Percentiles rank a stretch among this genome's conserved stretches.
Evolutionary conservation across 1,139 yeast species (phyloP).

Genomic region (Geotrichum citri-aurantii): DNA sequence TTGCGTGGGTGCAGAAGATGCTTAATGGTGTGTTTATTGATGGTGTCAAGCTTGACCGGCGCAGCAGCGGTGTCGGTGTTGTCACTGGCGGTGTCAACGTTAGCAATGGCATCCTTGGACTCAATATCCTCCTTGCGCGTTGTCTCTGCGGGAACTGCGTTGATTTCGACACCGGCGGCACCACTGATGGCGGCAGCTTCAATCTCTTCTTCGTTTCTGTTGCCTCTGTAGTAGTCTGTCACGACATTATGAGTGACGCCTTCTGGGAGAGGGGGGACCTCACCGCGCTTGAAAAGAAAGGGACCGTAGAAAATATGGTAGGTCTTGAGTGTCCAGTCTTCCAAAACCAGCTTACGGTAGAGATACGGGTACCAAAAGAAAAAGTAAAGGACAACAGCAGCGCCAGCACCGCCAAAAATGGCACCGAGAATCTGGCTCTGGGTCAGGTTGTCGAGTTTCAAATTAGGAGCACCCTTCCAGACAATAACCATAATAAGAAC

Average conservation of each 20-base stretch:
- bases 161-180: conserved; percentile 17
- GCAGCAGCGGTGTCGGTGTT: conserved; percentile 8
- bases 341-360: conserved; percentile 52
- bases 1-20: conserved; percentile 37
- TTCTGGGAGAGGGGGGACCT: conserved; percentile 62
- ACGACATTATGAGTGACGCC: conserved; percentile 41
- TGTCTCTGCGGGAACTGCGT: neutral
- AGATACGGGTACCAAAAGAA: conserved; percentile 57
- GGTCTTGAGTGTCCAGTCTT: conserved; percentile 64
- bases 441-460: conserved; percentile 49
- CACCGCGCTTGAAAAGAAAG: conserved; percentile 46
- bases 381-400: conserved; percentile 47
- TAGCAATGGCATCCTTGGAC: neutral
- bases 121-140: conserved; percentile 3
- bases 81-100: neutral
- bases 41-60: conserved; percentile 14
- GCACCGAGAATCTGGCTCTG: conserved; percentile 49
- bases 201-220: conserved; percentile 39
- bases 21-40: conserved; percentile 12
- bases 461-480: conserved; percentile 71
- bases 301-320: conserved; percentile 58
- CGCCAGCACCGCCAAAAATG: conserved; percentile 58
- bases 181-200: conserved; percentile 23
- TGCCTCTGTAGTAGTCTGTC: conserved; percentile 60
- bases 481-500: conserved; percentile 54